Base-by-base conservation (phyloP, 345 rosid species). In the Crucihimalaya himalaica region DNA sequence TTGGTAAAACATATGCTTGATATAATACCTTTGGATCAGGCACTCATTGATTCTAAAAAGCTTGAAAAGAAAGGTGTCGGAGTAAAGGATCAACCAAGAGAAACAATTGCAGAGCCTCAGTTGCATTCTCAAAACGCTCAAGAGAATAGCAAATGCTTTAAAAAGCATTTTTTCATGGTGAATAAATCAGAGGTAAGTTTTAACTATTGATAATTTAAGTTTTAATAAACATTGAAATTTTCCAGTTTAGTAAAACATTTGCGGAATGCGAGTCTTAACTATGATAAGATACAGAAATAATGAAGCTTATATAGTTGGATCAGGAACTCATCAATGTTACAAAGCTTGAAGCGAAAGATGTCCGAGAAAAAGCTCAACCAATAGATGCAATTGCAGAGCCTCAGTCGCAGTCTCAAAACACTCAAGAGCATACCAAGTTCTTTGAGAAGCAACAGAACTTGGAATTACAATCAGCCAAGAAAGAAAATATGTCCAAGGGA, bases 221-320 rank as follows among this genome's bases (percentile, higher is more conserved):
- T 71, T 12, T 83, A 82, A 58, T 51, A 70, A 69, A 10, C 74
- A 66, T 81, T 27, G 80, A 79, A 81, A 80, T 0, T 25, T 70
- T 71, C 13, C 50, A 74, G 83, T 86, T 35, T 84, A 76, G 74
- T 81, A 84, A 8, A 73, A 81, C 57, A 83, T 86, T 65, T 75
- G 72, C 34, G 54, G 72, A 43, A 75, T 85, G 27, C 74, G 86
- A 61, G 88, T 83, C 86, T 1, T 86, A 86, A 70, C 23, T 27
- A 34, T 46, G 58, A 40, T 81, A 91, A 74, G 89, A 85, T 79
- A 82, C 81, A 68, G 84, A 85, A 80, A 82, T 82, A 71, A 70
- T 89, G 84, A 87, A 83, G 79, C 86, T 35, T 89, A 85, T 65
- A 68, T 66, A 75, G 52, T 72, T 83, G 81, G 91, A 88, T 81